Base-by-base conservation (phyloP, 257 asterid genomes). In the Dorcoceras hygrometricum region DNA sequence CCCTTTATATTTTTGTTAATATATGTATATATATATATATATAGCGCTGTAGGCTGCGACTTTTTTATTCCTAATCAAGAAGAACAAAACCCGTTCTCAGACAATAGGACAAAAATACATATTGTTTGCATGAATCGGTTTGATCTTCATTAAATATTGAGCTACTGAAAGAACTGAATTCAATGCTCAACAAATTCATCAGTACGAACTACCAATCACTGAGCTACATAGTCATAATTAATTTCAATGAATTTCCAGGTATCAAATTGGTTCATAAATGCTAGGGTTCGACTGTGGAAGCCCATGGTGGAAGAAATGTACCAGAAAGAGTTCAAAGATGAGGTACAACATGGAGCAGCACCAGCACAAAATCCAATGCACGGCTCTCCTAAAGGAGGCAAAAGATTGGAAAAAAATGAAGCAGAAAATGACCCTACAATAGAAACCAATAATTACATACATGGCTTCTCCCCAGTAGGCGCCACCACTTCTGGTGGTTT, bases 181-280 rank as follows among this genome's bases (percentile, higher is more conserved):
- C 62, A 62, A 28, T 14, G 63, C 20, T 51, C 71, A 72, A 39
- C 43, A 68, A 59, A 57, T 27, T 76, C 11, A 71, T 43, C 50
- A 16, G 54, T 16, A 18, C 54, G 4, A 8, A 12, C n/a, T 23
- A 59, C 29, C 2, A 34, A 60, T 66, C 32, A 29, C 25, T n/a
- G 16, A 55, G 31, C 9, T 25, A 59, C 43, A 43, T 25, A 20
- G 50, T 14, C 46, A 72, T 73, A 77, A 72, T 73, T n/a, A 77
- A 66, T 72, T 77, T 62, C 48, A 51, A 1, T 61, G 2, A 4
- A 14, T 50, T 27, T 70, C 23, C 82, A 90, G 97, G 97, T 90
- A 20, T 86, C 97, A 18, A 90, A 90, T 68, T 90, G 97, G 97
- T 90, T 90, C 83, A 90, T 90, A 61, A 90, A 90, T 81, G 97